Evolutionary conservation across 306 rosid genomes (phyloP), one percentile per base, ranked within the genome.

Genomic region (Quercus aquifolioides): DNA sequence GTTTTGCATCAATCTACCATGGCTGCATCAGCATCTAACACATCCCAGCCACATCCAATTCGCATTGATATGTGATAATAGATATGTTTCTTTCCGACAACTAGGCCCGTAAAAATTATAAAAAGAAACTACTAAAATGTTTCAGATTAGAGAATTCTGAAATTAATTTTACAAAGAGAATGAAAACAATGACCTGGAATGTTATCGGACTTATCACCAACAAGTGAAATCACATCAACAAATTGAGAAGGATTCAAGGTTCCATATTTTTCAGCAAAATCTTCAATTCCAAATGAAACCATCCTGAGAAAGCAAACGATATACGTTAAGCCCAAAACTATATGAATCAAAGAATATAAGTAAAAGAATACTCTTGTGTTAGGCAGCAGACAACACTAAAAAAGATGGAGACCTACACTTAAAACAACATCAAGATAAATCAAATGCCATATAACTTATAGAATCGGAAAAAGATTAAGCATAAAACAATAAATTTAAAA

Each of bases 231-330:
- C 82, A 95, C 80, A 83, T 95, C 98, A 76, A 88, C 99, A 86
- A 95, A 91, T 81, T 95, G 99, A 74, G 92, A 95, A 82, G 99
- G 99, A 81, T 89, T 60, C 76, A 95, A 74, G 77, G 83, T 85
- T 81, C 95, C 99, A 83, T 76, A 95, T 80, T 87, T 84, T 41
- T 90, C 56, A 31, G 85, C 90, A 88, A 90, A 95, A 69, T 95
- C 97, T 82, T 95, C 99, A 74, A 91, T 83, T 77, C 99, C 99
- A 90, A 95, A 92, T 7, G 99, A 95, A 85, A 87, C 92, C 95
- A 95, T 89, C 79, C 98, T 94, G 84, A 82, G 79, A 41, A 80
- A 69, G 46, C 18, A 52, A 77, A 71, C 2, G 57, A 38, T 49
- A 60, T 72, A 20, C n/a, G 60, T 86, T 55, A 82, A 35, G 28